Evolutionary conservation across 2,329 filamentous ascomycete species (phyloP).

Genomic region (Emmonsiellopsis sp.): DNA sequence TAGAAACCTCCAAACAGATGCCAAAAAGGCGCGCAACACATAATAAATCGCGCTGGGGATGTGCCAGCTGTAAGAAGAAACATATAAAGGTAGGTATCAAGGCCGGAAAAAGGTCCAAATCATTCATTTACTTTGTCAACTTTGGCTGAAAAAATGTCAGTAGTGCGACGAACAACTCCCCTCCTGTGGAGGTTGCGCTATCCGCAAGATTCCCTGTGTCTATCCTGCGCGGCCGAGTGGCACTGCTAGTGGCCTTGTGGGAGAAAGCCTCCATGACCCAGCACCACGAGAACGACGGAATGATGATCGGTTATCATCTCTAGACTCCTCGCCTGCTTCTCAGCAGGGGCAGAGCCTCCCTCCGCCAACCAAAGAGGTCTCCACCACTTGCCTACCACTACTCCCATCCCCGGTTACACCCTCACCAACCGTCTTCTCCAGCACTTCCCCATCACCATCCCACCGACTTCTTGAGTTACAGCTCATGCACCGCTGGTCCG

Average conservation of each 20-base stretch:
- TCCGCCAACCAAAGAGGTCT: too few species aligned
- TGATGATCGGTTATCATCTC: too few species aligned
- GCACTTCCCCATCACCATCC: background rate
- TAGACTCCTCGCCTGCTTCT: too few species aligned
- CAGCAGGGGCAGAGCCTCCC: too few species aligned
- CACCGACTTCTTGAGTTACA: conserved; percentile 13
- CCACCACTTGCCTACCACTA: too few species aligned
- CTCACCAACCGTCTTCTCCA: background rate
- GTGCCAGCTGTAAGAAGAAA: background rate
- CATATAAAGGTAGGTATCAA: background rate
- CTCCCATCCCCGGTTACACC: too few species aligned
- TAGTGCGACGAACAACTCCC: conserved; percentile 8
- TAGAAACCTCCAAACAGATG: background rate
- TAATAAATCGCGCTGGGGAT: conserved; percentile 1
- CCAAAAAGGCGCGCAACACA: background rate
- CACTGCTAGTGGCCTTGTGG: too few species aligned
- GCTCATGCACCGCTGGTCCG: conserved; percentile 16
- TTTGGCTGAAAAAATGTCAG: too few species aligned
- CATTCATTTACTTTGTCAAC: too few species aligned
- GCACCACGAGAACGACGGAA: too few species aligned
- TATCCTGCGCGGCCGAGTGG: background rate
- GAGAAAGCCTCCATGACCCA: too few species aligned
- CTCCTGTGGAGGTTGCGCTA: conserved; percentile 6
- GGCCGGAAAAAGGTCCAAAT: background rate
- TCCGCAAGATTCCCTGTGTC: conserved; percentile 1